phyloP scores from a whole-genome alignment of 2,329 filamentous ascomycete species.

The Fusarium sp. region DNA sequence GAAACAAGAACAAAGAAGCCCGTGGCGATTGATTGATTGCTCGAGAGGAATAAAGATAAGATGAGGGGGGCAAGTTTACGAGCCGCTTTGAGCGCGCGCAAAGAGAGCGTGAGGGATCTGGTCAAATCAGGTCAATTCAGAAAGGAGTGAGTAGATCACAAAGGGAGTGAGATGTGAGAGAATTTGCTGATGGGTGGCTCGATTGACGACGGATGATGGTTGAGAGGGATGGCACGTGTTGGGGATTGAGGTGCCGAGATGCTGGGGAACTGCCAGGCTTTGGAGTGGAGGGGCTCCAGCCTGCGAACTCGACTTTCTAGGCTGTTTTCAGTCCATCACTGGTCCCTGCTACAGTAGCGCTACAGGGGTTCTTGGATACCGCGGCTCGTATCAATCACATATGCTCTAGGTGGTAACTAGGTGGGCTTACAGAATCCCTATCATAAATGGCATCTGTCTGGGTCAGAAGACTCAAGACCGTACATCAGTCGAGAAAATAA shows the following conservation, averaged over 20 bases:
- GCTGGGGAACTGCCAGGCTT: constrained; percentile 23
- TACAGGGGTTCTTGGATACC: constrained; percentile 22
- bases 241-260: constrained; percentile 40
- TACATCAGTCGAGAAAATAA: neutral
- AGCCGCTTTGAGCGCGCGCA: constrained; percentile 6
- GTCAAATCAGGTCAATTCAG: constrained; percentile 1
- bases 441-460: neutral
- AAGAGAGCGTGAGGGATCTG: constrained; percentile 4
- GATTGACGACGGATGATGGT: constrained; percentile 41
- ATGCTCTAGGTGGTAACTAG: neutral
- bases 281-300: neutral
- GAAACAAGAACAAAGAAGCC: neutral
- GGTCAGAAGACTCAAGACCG: neutral
- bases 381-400: constrained; percentile 17
- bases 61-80: neutral
- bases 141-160: constrained; percentile 2
- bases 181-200: constrained; percentile 27
- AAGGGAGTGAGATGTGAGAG: constrained; percentile 25
- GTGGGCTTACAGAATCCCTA: neutral
- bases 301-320: neutral
- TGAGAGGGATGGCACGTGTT: constrained; percentile 44
- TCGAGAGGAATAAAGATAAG: constrained; percentile 5
- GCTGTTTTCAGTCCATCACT: constrained; percentile 1
- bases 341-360: constrained; percentile 11
- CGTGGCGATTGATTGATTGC: neutral